These are phyloP conservation scores for Nothophaeocryptopus gaeumannii DNA, from an alignment of 2,329 filamentous ascomycete genomes.

Conservation along the genomic window DNA sequence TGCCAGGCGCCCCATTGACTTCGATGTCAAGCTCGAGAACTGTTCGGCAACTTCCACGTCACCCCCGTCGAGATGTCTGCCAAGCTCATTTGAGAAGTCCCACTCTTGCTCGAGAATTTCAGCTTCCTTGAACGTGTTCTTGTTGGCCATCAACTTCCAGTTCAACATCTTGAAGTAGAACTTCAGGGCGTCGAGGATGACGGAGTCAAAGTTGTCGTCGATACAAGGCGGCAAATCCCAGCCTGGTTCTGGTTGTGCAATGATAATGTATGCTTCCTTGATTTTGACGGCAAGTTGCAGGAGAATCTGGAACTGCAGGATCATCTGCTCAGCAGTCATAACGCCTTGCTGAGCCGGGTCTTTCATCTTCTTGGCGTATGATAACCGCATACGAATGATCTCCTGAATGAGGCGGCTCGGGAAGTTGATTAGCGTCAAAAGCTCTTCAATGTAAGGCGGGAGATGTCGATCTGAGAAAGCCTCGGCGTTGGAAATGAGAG, in stretches of 20 bases:
- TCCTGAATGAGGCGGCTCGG: conserved; percentile 93
- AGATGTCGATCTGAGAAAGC: conserved; percentile 85
- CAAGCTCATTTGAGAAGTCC: conserved; percentile 94
- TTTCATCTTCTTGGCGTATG: conserved; percentile 92
- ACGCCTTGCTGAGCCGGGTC: conserved; percentile 88
- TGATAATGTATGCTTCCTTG: conserved; percentile 80
- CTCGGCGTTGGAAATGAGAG: conserved; percentile 79
- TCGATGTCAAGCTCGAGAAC: conserved; percentile 89
- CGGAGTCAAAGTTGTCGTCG: conserved; percentile 90
- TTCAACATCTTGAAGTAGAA: conserved; percentile 99
- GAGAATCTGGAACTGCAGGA: conserved; percentile 89
- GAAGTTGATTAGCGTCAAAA: conserved; percentile 95
- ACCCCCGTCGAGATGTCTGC: conserved; percentile 83
- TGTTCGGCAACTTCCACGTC: conserved; percentile 97
- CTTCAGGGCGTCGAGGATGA: conserved; percentile 87
- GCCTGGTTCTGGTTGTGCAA: conserved; percentile 81
- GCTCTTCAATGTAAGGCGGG: conserved; percentile 92
- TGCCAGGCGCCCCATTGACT: conserved; percentile 83
- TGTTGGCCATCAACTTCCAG: conserved; percentile 95
- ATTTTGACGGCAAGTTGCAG: conserved; percentile 89
- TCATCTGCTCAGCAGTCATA: conserved; percentile 97
- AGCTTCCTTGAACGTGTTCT: conserved; percentile 98
- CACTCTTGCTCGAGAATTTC: conserved; percentile 97
- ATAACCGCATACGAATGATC: conserved; percentile 86
- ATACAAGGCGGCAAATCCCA: conserved; percentile 97